Percentiles rank a stretch among this genome's conserved stretches.
Evolutionary conservation across 2,329 filamentous ascomycete genomes (phyloP).

Genomic region (Xylaria sp.): DNA sequence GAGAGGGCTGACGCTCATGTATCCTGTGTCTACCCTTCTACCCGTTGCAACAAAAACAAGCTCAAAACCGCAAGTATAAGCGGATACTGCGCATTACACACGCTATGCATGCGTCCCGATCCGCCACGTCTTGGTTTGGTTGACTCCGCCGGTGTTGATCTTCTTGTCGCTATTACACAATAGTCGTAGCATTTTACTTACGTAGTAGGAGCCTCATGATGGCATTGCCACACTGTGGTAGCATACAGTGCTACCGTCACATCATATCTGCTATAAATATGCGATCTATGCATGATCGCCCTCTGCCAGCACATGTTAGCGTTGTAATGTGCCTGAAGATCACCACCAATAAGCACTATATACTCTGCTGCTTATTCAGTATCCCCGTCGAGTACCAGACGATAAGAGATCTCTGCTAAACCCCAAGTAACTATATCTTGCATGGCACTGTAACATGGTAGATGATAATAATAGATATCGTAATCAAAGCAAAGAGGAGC

Average conservation of each 20-base stretch:
- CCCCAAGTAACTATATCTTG: not conserved
- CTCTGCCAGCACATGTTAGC: conserved; percentile 23
- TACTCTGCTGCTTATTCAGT: not conserved
- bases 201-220: not conserved
- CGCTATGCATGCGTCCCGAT: conserved; percentile 1
- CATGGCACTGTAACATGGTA: not conserved
- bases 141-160: not conserved
- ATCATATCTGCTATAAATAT: conserved; percentile 35
- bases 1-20: too few relatives aligned
- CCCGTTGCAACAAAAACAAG: not conserved
- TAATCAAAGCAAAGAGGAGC: not conserved
- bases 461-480: conserved; percentile 18
- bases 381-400: conserved; percentile 13
- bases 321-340: conserved; percentile 34
- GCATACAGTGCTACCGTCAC: conserved; percentile 20
- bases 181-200: not conserved
- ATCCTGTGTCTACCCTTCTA: too few relatives aligned
- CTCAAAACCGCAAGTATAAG: conserved; percentile 12
- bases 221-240: conserved; percentile 10
- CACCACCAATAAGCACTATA: conserved; percentile 10
- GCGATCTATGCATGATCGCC: conserved; percentile 25
- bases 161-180: conserved; percentile 1
- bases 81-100: not conserved
- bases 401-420: conserved; percentile 14
- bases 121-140: not conserved